These are phyloP conservation scores for Xylaria polymorpha DNA, from an alignment of 2,329 filamentous ascomycete genomes.

Conservation along the genomic window DNA sequence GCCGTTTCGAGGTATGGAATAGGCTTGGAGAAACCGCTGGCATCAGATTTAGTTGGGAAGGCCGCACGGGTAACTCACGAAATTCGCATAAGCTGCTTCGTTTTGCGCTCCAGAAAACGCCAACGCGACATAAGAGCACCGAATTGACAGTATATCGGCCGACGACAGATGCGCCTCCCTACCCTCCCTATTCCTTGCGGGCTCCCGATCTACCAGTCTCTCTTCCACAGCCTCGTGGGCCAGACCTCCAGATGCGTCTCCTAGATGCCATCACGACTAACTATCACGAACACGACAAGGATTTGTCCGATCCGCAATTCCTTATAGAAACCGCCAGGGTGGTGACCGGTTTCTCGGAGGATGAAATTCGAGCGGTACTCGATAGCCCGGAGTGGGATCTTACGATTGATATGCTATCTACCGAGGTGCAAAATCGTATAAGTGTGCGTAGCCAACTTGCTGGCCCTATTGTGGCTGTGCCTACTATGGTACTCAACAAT, in stretches of 20 bases:
- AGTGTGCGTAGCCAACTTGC: slow-evolving; percentile 35
- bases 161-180: slow-evolving; percentile 22
- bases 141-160: slow-evolving; percentile 29
- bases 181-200: slow-evolving; percentile 33
- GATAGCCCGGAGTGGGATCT: slow-evolving; percentile 52
- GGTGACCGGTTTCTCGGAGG: slow-evolving; percentile 36
- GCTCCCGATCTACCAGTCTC: slow-evolving; percentile 32
- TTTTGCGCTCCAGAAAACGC: slow-evolving; percentile 51
- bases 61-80: slow-evolving; percentile 58
- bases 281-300: slow-evolving; percentile 56
- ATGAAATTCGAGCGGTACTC: slow-evolving; percentile 36
- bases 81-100: slow-evolving; percentile 61
- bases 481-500: slow-evolving; percentile 77
- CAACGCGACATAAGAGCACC: slow-evolving; percentile 45
- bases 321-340: slow-evolving; percentile 31
- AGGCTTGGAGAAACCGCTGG: slow-evolving; percentile 51
- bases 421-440: slow-evolving; percentile 41
- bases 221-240: slow-evolving; percentile 40
- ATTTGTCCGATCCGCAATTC: slow-evolving; percentile 52
- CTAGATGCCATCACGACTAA: slow-evolving; percentile 57
- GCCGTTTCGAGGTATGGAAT: slow-evolving; percentile 42
- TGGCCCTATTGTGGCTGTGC: slow-evolving; percentile 71
- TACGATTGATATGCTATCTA: slow-evolving; percentile 44
- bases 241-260: slow-evolving; percentile 54
- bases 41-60: slow-evolving; percentile 56